Percentiles rank a stretch among this genome's conserved stretches.
Evolutionary conservation across 75 land plant genomes (phyloP).

Genomic region (Azolla pinnata): DNA sequence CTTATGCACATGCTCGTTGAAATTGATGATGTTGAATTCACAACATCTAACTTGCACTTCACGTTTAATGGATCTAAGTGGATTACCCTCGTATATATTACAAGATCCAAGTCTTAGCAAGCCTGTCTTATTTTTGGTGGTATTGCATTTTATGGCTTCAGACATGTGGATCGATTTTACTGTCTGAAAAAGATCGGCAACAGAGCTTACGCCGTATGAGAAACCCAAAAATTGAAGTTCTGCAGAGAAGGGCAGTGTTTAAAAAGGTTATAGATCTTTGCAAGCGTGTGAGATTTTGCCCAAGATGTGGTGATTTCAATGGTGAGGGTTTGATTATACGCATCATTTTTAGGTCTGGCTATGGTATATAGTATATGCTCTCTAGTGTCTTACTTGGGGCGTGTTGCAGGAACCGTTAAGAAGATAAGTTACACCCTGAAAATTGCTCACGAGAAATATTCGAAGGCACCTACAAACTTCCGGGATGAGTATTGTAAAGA

Average conservation of each 20-base stretch:
- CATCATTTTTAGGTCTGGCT: too few relatives aligned
- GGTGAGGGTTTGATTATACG: too few relatives aligned
- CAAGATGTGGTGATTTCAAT: conserved; percentile 63
- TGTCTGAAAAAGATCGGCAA: conserved; percentile 55
- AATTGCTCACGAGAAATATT: conserved; percentile 62
- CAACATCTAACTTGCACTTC: too few relatives aligned
- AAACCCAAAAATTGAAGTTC: conserved; percentile 48
- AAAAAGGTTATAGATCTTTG: conserved; percentile 59
- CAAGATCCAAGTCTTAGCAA: too few relatives aligned
- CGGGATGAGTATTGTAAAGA: conserved; percentile 32
- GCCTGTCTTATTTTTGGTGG: neutral
- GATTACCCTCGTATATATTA: too few relatives aligned
- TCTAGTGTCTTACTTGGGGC: neutral
- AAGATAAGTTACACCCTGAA: conserved; percentile 38
- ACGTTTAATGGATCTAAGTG: neutral
- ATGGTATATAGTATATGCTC: neutral
- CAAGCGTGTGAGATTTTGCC: conserved; percentile 35
- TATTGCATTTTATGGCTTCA: conserved; percentile 13
- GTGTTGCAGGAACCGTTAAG: conserved; percentile 51
- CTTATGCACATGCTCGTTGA: too few relatives aligned
- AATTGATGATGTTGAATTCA: too few relatives aligned
- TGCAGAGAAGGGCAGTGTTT: conserved; percentile 44
- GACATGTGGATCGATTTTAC: conserved; percentile 66
- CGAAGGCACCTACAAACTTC: conserved; percentile 35
- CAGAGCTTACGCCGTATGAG: conserved; percentile 54